phyloP scores from a whole-genome alignment of 331 rosid genomes.

The Malus hybrid region DNA sequence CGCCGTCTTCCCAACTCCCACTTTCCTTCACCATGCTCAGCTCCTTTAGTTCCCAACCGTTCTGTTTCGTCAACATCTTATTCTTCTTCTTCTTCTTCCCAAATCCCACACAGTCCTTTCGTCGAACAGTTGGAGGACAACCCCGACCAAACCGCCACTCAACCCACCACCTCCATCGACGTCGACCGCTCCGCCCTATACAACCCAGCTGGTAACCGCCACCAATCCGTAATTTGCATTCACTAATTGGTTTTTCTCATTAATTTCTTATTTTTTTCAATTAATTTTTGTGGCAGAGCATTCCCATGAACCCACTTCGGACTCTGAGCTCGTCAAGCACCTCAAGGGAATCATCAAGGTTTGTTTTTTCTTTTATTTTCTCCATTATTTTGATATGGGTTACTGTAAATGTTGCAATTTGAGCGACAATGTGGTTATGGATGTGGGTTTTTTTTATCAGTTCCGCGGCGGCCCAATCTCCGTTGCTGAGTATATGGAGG shows the following conservation, averaged over 20 bases:
- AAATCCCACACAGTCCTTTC: conserved; percentile 18
- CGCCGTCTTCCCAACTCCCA: conserved; percentile 5
- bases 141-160: conserved; percentile 21
- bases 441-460: conserved; percentile 29
- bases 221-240: background rate
- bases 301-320: conserved; percentile 58
- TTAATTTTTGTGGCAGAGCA: conserved; percentile 39
- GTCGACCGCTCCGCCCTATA: conserved; percentile 68
- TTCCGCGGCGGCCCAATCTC: conserved; percentile 98
- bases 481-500: conserved; percentile 89
- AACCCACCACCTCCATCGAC: conserved; percentile 43
- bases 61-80: conserved; percentile 9
- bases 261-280: background rate
- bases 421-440: background rate
- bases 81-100: conserved; percentile 25
- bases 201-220: conserved; percentile 49
- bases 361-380: background rate
- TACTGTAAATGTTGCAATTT: background rate
- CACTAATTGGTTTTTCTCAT: background rate
- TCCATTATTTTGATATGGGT: background rate
- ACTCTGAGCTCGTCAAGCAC: conserved; percentile 83
- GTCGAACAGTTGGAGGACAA: conserved; percentile 31
- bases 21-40: background rate
- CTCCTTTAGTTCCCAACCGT: conserved; percentile 3
- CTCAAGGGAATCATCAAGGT: conserved; percentile 93